Evolutionary conservation across 768 basidiomycete genomes (phyloP).

Genomic region (Cystobasidiopsis lactophilus): DNA sequence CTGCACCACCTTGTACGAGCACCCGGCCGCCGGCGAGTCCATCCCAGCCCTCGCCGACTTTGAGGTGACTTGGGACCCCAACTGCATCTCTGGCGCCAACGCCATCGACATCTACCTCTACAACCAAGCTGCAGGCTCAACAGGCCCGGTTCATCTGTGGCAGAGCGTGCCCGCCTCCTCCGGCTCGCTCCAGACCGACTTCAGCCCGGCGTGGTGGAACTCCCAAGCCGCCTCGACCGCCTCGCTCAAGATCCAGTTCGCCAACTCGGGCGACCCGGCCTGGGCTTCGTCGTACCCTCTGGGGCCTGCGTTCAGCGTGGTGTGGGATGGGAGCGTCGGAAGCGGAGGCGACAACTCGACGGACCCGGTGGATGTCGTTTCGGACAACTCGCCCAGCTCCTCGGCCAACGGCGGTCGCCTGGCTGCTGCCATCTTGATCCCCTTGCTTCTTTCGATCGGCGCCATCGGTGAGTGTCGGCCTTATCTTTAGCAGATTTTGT

Average conservation of each 20-base stretch:
- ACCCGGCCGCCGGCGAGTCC: neutral
- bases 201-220: neutral
- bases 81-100: neutral
- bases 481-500: no score
- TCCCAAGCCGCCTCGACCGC: neutral
- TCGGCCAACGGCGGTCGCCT: constrained; percentile 5
- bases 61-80: neutral
- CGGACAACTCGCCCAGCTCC: neutral
- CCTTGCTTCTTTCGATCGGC: constrained; percentile 2
- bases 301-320: constrained; percentile 6
- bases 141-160: neutral
- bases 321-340: constrained; percentile 7
- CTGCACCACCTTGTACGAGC: no score
- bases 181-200: neutral
- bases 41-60: neutral
- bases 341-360: constrained; percentile 1
- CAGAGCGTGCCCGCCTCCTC: neutral
- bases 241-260: neutral
- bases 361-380: neutral
- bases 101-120: neutral
- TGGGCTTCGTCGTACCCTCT: constrained; percentile 8
- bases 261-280: constrained; percentile 1
- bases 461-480: constrained; percentile 4
- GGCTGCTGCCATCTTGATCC: constrained; percentile 9
- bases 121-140: neutral